Conservation (phyloP, 352 stramenopile genomes). For the Pythium guiyangense region DNA sequence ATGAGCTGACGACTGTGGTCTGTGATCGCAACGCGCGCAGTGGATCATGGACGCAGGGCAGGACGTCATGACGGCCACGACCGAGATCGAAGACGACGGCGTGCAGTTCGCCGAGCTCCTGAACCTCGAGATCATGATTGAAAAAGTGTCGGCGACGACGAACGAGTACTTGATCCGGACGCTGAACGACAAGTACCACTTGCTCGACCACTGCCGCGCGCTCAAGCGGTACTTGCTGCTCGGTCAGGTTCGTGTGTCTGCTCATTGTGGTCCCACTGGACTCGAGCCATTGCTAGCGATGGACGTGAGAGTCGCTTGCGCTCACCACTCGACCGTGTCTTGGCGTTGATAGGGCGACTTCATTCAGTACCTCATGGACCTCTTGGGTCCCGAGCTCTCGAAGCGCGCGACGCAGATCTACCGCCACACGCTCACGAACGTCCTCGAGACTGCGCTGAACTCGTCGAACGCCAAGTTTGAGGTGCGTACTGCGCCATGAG, state of each 20-base stretch:
- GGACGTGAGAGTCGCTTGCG: too few relatives aligned
- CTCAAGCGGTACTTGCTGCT: slow-evolving; percentile 98
- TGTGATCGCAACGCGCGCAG: slow-evolving; percentile 12
- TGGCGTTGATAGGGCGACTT: slow-evolving; percentile 89
- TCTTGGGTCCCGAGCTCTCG: slow-evolving; percentile 86
- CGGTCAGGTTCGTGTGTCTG: slow-evolving; percentile 75
- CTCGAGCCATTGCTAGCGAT: neutral
- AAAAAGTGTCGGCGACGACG: slow-evolving; percentile 69
- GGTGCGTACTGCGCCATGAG: slow-evolving; percentile 25
- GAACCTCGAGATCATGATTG: slow-evolving; percentile 73
- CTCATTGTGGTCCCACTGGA: neutral
- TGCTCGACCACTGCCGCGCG: slow-evolving; percentile 93
- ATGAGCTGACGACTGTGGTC: slow-evolving; percentile 3
- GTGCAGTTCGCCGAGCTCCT: slow-evolving; percentile 68
- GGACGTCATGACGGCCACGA: slow-evolving; percentile 31
- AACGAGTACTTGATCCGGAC: slow-evolving; percentile 91
- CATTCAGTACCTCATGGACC: slow-evolving; percentile 95
- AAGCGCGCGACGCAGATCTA: slow-evolving; percentile 92
- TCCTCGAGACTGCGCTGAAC: slow-evolving; percentile 94
- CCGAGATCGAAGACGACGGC: slow-evolving; percentile 51
- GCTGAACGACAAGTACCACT: slow-evolving; percentile 90
- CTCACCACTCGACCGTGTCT: neutral
- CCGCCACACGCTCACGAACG: slow-evolving; percentile 92
- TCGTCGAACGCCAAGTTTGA: slow-evolving; percentile 95
- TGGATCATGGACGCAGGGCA: slow-evolving; percentile 73